phyloP scores from a whole-genome alignment of 2,329 filamentous ascomycete species.

The Aureobasidium sp. region DNA sequence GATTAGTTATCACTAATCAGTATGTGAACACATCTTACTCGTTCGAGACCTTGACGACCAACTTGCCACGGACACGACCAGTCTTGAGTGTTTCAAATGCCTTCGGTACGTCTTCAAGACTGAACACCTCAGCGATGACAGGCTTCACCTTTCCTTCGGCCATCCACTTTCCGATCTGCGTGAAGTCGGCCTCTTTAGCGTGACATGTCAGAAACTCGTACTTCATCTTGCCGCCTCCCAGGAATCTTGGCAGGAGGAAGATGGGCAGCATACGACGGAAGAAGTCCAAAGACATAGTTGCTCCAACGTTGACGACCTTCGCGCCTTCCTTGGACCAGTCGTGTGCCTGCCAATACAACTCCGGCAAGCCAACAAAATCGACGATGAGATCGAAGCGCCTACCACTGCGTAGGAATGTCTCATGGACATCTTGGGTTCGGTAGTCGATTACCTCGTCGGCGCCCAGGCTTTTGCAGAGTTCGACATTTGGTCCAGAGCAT shows the following conservation, averaged over 20 bases:
- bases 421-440: conserved; percentile 39
- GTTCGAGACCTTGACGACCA: conserved; percentile 35
- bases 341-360: conserved; percentile 46
- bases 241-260: conserved; percentile 35
- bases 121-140: conserved; percentile 47
- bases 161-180: conserved; percentile 46
- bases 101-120: conserved; percentile 47
- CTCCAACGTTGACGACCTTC: conserved; percentile 47
- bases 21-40: neutral
- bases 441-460: conserved; percentile 59
- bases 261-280: conserved; percentile 28
- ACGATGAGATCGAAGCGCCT: conserved; percentile 44
- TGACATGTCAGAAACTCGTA: conserved; percentile 32
- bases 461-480: conserved; percentile 49
- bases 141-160: conserved; percentile 49
- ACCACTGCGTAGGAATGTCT: conserved; percentile 39
- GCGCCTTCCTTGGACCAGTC: conserved; percentile 42
- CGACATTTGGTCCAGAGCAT: conserved; percentile 50
- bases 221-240: conserved; percentile 44
- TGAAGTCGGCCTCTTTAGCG: conserved; percentile 36
- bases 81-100: conserved; percentile 52
- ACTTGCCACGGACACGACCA: conserved; percentile 49
- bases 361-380: conserved; percentile 48
- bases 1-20: neutral
- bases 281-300: conserved; percentile 24